Evolutionary conservation across 2,329 filamentous ascomycete genomes (phyloP).

Genomic region (Neonectria coccinea): DNA sequence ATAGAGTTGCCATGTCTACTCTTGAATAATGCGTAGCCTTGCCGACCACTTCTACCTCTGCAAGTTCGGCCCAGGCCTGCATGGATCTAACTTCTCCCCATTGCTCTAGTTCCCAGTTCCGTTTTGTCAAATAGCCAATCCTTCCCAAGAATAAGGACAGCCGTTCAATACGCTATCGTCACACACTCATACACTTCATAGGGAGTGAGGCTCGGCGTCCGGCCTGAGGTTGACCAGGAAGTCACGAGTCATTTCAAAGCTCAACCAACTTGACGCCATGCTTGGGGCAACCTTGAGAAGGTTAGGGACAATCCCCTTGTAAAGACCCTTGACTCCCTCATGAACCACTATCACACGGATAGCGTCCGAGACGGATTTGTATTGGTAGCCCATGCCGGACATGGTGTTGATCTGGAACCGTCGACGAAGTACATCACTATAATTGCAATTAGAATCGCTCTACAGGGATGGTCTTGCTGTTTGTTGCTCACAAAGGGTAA

Average conservation of each 20-base stretch:
- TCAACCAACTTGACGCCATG: constrained; percentile 98
- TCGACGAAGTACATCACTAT: constrained; percentile 87
- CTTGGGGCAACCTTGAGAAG: constrained; percentile 96
- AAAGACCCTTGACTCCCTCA: constrained; percentile 87
- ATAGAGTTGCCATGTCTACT: constrained; percentile 14
- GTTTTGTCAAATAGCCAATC: not conserved
- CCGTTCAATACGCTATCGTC: constrained; percentile 34
- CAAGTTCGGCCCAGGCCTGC: constrained; percentile 3
- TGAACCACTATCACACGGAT: constrained; percentile 83
- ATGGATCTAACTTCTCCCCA: constrained; percentile 1
- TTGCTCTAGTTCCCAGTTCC: not conserved
- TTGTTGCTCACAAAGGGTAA: constrained; percentile 86
- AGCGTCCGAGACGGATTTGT: constrained; percentile 87
- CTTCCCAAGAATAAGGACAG: constrained; percentile 1
- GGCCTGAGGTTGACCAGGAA: constrained; percentile 76
- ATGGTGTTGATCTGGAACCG: constrained; percentile 99
- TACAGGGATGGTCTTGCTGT: constrained; percentile 18
- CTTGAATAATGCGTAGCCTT: not conserved
- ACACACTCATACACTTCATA: constrained; percentile 42
- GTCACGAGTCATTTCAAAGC: constrained; percentile 93
- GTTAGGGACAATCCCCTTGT: constrained; percentile 97
- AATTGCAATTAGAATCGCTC: constrained; percentile 34
- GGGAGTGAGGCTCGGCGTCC: constrained; percentile 47
- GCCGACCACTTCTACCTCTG: constrained; percentile 1
- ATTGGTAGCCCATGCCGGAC: constrained; percentile 97